Evolutionary conservation across 129 eudicot species (phyloP), one percentile per base, ranked within the genome.

Genomic region (Flaveria sonorensis): DNA sequence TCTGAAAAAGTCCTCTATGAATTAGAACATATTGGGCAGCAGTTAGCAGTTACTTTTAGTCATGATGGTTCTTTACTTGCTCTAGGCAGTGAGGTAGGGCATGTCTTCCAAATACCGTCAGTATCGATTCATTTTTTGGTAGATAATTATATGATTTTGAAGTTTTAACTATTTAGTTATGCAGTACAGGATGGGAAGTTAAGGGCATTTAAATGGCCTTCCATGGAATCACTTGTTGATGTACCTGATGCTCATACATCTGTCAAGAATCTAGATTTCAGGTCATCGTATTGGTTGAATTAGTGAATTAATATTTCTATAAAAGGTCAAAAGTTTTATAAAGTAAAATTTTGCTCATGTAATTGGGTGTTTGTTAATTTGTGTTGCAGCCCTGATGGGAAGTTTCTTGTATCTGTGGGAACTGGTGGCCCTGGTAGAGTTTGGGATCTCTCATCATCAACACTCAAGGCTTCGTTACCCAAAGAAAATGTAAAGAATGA

Each of bases 111-210:
- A 77, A 66, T 72, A 43, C 67, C 64, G 26, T 79, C 6, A 48
- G 47, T 28, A 23, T 32, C 36, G 19, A 21, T 28, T 18, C 23
- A 10, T n/a, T 7, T 12, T 72, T 72, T 55, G 6, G 1, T 70
- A 24, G 3, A 46, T 47, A 16, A 14, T 70, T 48, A 13, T 14
- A 15, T 20, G 73, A 79, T 67, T 78, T 72, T 71, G 87, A 64
- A 79, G 76, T 78, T 68, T 18, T 43, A 43, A 45, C 39, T 48
- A 79, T 78, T 59, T 20, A 19, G 24, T 78, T 79, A 67, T 87
- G 88, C 96, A 89, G 90, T 89, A 83, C 97, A 95, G 99, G 99
- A 95, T 88, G 99, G 99, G 74, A 91, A 89, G 77, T 84, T 95
- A 83, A 89, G 96, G 88, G 92, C 88, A 40, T 95, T 89, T 74